A percentile compares a stretch with the other conserved stretches of the same genome.
These are phyloP conservation scores for Colletotrichum simmondsii DNA, from an alignment of 2,329 filamentous ascomycete genomes.

Conservation along the genomic window DNA sequence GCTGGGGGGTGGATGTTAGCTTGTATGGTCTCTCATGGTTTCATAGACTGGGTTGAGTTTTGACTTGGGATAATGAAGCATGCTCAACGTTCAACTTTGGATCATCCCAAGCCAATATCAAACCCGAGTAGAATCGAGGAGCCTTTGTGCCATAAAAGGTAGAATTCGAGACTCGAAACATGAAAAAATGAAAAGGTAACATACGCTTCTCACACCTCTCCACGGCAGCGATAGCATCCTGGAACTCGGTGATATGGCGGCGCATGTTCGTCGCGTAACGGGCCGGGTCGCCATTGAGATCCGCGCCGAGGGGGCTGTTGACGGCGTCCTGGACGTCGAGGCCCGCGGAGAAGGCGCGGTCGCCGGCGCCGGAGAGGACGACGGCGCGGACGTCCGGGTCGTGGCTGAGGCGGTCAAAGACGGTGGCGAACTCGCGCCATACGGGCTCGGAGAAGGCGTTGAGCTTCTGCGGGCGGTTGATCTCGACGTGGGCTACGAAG, in stretches of 20 bases:
- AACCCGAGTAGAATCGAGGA: background rate
- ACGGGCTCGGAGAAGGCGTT: slow-evolving; percentile 89
- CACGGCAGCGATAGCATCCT: slow-evolving; percentile 78
- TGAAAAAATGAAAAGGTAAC: slow-evolving; percentile 41
- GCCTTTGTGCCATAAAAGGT: too few relatives aligned
- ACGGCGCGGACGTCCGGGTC: slow-evolving; percentile 81
- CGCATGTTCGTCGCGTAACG: slow-evolving; percentile 72
- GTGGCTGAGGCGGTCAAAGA: slow-evolving; percentile 79
- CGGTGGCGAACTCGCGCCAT: slow-evolving; percentile 82
- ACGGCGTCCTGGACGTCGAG: slow-evolving; percentile 81
- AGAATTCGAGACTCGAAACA: background rate
- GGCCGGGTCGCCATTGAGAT: slow-evolving; percentile 64
- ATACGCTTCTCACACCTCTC: slow-evolving; percentile 90
- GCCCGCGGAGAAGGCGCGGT: slow-evolving; percentile 86
- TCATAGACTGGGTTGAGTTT: too few relatives aligned
- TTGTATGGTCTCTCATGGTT: background rate
- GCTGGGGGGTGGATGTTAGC: slow-evolving; percentile 56
- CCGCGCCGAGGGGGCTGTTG: slow-evolving; percentile 54
- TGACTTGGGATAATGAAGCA: background rate
- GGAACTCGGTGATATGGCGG: slow-evolving; percentile 81
- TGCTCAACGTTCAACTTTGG: background rate
- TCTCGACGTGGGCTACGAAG: slow-evolving; percentile 90
- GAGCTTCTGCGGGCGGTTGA: slow-evolving; percentile 86
- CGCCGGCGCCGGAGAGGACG: slow-evolving; percentile 83
- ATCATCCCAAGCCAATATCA: background rate